Evolutionary conservation across 306 rosid species (phyloP).

Genomic region (Trichosanthes cucumerina): DNA sequence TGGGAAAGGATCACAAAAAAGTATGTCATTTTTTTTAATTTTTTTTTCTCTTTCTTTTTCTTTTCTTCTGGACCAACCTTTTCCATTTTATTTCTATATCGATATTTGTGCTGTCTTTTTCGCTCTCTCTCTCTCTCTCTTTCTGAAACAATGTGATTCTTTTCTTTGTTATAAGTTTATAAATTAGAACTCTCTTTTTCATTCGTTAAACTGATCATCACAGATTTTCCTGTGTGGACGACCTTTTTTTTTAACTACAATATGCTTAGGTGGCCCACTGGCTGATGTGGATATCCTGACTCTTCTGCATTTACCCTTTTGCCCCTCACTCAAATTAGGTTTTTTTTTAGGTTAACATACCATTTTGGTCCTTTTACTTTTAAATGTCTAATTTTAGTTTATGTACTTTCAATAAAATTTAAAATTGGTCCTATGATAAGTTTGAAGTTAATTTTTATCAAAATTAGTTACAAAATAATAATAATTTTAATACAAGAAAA

Average conservation of each 20-base stretch:
- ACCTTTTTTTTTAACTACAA: not conserved
- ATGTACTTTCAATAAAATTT: too few relatives aligned
- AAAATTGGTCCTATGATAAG: too few relatives aligned
- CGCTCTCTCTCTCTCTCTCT: not conserved
- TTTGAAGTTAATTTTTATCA: too few relatives aligned
- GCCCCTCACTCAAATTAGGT: not conserved
- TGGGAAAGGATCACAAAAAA: conserved; percentile 7
- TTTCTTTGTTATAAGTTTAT: not conserved
- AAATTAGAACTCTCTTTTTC: not conserved
- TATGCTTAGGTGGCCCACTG: not conserved
- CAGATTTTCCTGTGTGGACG: not conserved
- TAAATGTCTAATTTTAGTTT: too few relatives aligned
- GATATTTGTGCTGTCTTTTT: conserved; percentile 2
- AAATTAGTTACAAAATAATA: too few relatives aligned
- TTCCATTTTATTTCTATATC: not conserved
- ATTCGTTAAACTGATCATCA: not conserved
- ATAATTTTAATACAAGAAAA: too few relatives aligned
- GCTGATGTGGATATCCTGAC: not conserved
- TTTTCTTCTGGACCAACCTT: conserved; percentile 1
- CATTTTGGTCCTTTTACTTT: too few relatives aligned
- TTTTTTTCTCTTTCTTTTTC: not conserved
- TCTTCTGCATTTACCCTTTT: not conserved
- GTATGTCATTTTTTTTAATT: not conserved
- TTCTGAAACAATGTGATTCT: not conserved
- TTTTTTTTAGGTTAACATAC: too few relatives aligned